A percentile compares a stretch with the other conserved stretches of the same genome.
Conservation (phyloP, 257 asterid species). For the Salvia hispanica region DNA sequence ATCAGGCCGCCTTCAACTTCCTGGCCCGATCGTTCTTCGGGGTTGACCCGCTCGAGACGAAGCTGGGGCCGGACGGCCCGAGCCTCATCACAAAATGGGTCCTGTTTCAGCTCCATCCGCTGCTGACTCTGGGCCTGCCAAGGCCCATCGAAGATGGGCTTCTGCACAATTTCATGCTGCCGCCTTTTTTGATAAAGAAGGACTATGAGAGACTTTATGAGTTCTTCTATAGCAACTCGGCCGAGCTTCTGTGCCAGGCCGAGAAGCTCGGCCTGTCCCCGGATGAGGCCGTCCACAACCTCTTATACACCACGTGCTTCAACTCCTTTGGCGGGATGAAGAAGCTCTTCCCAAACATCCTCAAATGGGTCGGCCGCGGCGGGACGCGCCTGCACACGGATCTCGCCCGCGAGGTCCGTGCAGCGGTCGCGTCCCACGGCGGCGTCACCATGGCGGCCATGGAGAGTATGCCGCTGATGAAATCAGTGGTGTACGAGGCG, state of each 20-base stretch:
- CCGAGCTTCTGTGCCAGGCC: conserved; percentile 59
- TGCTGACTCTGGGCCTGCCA: conserved; percentile 61
- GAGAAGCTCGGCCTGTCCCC: conserved; percentile 55
- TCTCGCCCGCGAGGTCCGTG: conserved; percentile 66
- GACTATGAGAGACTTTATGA: conserved; percentile 65
- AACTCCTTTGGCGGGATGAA: conserved; percentile 90
- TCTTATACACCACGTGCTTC: conserved; percentile 79
- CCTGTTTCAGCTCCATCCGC: conserved; percentile 68
- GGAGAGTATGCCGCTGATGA: conserved; percentile 75
- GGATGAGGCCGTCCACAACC: conserved; percentile 84
- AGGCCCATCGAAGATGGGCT: conserved; percentile 56
- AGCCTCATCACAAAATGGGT: conserved; percentile 65
- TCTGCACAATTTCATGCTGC: conserved; percentile 61
- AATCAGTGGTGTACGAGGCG: conserved; percentile 78
- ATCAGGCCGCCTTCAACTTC: conserved; percentile 77
- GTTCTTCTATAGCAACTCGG: conserved; percentile 58
- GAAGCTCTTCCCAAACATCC: conserved; percentile 71
- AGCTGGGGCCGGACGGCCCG: conserved; percentile 66
- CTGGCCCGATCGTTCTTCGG: conserved; percentile 56
- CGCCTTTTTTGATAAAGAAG: conserved; percentile 60
- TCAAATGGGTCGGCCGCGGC: conserved; percentile 74
- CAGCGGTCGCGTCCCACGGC: conserved; percentile 41
- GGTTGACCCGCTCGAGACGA: conserved; percentile 47
- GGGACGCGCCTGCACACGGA: conserved; percentile 62
- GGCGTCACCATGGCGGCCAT: conserved; percentile 60